Conservation (phyloP, 164 flowering plant genomes). For the Tinospora cordifolia region DNA sequence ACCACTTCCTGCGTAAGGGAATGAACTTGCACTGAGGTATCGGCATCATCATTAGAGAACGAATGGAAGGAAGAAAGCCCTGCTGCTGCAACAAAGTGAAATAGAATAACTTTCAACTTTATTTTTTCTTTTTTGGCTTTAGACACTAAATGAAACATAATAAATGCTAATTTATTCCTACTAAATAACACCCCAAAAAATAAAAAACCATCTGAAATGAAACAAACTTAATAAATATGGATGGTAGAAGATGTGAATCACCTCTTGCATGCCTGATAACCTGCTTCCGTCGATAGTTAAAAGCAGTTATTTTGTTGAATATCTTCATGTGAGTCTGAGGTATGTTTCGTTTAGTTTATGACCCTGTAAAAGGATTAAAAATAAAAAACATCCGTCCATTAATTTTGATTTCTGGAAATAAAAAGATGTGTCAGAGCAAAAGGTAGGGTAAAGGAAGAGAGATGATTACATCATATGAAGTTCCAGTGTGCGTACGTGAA, state of each 20-base stretch:
- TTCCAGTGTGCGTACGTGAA: no score
- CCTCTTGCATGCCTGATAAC: constrained; percentile 22
- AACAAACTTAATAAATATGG: neutral
- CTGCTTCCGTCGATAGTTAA: constrained; percentile 12
- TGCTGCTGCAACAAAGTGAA: constrained; percentile 30
- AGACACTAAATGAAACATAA: neutral
- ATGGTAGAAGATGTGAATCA: constrained; percentile 8
- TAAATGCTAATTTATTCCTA: neutral
- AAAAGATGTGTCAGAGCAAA: no score
- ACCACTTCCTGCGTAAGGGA: constrained; percentile 74
- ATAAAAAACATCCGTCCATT: neutral
- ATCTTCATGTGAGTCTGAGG: constrained; percentile 25
- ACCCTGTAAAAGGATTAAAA: neutral
- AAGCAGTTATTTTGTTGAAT: constrained; percentile 24
- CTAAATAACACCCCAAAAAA: no score
- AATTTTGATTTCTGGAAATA: neutral
- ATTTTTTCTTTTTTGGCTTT: neutral
- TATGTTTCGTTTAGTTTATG: neutral
- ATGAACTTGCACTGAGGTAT: constrained; percentile 42
- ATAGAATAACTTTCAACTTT: neutral
- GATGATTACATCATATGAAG: no score
- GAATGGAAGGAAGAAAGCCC: constrained; percentile 32
- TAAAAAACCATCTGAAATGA: neutral
- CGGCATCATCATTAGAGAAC: constrained; percentile 20
- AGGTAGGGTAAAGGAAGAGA: no score